A percentile compares a stretch with the other conserved stretches of the same genome.
Conservation (phyloP, 2,329 filamentous ascomycete species). For the Aspergillus tanneri region DNA sequence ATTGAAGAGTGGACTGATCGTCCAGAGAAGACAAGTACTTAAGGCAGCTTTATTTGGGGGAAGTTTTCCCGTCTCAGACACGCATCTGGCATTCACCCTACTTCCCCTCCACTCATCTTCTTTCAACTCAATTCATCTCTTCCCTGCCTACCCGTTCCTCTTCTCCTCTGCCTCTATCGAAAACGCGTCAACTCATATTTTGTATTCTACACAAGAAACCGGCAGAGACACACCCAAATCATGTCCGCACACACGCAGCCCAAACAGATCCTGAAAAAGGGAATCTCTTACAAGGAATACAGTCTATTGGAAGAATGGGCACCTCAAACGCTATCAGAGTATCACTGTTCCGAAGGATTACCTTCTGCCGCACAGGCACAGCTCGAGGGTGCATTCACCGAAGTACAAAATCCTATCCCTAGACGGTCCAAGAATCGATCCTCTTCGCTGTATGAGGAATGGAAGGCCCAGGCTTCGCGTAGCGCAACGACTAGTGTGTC, state of each 20-base stretch:
- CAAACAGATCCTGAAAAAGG: constrained; percentile 14
- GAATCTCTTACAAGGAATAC: constrained; percentile 13
- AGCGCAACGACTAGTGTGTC: background rate
- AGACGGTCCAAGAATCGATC: constrained; percentile 7
- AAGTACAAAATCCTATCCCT: background rate
- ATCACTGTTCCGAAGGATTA: constrained; percentile 1
- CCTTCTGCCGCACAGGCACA: background rate
- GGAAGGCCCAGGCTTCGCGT: constrained; percentile 15
- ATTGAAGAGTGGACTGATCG: too few species aligned
- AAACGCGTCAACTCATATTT: background rate
- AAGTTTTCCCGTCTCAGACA: too few species aligned
- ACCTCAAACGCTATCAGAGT: constrained; percentile 10
- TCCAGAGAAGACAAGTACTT: too few species aligned
- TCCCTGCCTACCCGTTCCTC: background rate
- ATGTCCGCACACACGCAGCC: constrained; percentile 4
- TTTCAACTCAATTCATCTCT: background rate
- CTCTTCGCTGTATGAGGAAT: constrained; percentile 19
- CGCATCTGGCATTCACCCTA: too few species aligned
- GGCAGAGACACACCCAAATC: background rate
- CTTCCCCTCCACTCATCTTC: too few species aligned
- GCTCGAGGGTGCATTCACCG: background rate
- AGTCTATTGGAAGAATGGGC: constrained; percentile 18
- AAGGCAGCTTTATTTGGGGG: too few species aligned
- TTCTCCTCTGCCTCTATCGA: background rate
- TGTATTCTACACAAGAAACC: background rate